Percentiles rank a stretch among this genome's conserved stretches.
These are phyloP conservation scores for Cercospora citrullina DNA, from an alignment of 2,329 filamentous ascomycete species.

Conservation along the genomic window DNA sequence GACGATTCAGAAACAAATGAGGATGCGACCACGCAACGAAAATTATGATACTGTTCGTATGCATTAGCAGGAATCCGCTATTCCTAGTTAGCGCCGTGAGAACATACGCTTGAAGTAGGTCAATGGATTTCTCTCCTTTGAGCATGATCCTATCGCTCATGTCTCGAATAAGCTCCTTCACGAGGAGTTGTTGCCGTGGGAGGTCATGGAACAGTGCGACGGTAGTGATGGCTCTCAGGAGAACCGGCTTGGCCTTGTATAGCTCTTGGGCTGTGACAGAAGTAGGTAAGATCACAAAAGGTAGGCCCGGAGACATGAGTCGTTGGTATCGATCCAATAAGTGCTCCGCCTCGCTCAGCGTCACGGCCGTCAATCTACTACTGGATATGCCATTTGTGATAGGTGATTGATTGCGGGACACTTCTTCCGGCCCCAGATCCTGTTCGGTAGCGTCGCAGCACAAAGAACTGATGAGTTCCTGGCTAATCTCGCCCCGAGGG, in stretches of 20 bases:
- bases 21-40: constrained; percentile 26
- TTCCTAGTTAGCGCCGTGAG: background rate
- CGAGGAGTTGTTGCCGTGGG: constrained; percentile 30
- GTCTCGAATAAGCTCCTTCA: constrained; percentile 35
- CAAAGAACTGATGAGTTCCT: constrained; percentile 13
- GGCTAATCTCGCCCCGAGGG: background rate
- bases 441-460: constrained; percentile 8
- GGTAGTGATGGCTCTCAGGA: constrained; percentile 35
- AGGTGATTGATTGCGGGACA: background rate
- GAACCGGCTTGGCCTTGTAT: constrained; percentile 30
- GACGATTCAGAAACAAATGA: constrained; percentile 36
- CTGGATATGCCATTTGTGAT: background rate
- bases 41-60: constrained; percentile 22
- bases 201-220: constrained; percentile 36
- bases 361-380: constrained; percentile 19
- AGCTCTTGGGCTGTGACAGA: constrained; percentile 29
- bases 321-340: constrained; percentile 33
- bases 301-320: constrained; percentile 32
- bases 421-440: background rate
- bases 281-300: constrained; percentile 32
- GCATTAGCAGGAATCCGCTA: constrained; percentile 24
- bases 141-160: constrained; percentile 35
- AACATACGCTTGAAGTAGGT: constrained; percentile 30
- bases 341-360: constrained; percentile 31
- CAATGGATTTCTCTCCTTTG: constrained; percentile 35